A percentile compares a stretch with the other conserved stretches of the same genome.
Conservation (phyloP, 208 protist species). For the Kentomonas sorsogonicus region DNA sequence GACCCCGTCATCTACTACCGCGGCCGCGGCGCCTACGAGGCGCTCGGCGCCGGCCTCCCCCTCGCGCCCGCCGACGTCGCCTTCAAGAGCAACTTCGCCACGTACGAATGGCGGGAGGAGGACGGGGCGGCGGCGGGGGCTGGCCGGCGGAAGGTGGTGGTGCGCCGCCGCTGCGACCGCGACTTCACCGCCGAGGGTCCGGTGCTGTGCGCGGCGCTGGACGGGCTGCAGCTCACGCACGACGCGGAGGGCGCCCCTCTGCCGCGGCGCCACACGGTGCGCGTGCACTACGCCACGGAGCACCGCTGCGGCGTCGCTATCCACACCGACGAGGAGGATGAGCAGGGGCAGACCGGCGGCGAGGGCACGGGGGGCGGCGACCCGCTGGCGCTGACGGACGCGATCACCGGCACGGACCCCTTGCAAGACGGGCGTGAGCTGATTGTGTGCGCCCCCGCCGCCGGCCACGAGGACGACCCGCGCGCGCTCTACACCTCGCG, state of each 20-base stretch:
- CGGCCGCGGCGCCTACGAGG: conserved; percentile 63
- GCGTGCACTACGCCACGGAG: conserved; percentile 64
- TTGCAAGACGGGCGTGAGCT: conserved; percentile 44
- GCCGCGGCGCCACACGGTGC: conserved; percentile 39
- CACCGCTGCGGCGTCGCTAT: conserved; percentile 67
- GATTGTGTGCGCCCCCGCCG: conserved; percentile 41
- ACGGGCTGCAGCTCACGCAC: conserved; percentile 29
- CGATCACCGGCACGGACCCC: conserved; percentile 64
- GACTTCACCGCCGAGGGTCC: conserved; percentile 60
- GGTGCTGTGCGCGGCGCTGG: conserved; percentile 35
- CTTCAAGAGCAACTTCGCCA: conserved; percentile 74
- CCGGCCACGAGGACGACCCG: conserved; percentile 39
- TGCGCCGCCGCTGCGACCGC: conserved; percentile 59
- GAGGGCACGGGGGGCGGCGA: conserved; percentile 9
- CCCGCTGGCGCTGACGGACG: conserved; percentile 36
- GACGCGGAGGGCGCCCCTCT: conserved; percentile 35
- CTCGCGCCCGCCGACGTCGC: conserved; percentile 60
- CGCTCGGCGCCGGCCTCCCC: conserved; percentile 45
- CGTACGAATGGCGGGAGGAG: conserved; percentile 10
- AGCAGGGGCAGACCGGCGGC: neutral
- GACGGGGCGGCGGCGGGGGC: conserved; percentile 25
- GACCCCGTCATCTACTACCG: conserved; percentile 51
- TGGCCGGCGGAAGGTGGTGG: conserved; percentile 47
- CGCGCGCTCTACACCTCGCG: conserved; percentile 54
- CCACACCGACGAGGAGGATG: neutral